Evolutionary conservation across 2,329 filamentous ascomycete genomes (phyloP).

Genomic region (Didymella segeticola): DNA sequence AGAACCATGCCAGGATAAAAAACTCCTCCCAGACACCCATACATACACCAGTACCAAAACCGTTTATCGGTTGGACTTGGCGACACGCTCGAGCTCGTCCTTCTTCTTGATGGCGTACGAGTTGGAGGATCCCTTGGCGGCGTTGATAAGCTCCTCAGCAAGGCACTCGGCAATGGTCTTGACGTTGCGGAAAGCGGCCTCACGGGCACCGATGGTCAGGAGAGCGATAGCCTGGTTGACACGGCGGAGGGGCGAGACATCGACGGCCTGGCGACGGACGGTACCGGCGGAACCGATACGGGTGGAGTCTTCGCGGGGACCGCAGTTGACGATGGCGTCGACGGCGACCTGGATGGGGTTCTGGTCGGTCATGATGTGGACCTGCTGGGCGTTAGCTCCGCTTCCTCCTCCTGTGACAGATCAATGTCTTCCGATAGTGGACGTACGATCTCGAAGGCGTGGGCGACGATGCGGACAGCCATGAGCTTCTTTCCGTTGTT

Average conservation of each 20-base stretch:
- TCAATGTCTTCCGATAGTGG: not conserved
- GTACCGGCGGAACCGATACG: conserved; percentile 99
- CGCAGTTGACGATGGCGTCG: conserved; percentile 99
- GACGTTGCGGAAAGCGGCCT: conserved; percentile 99
- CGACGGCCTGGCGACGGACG: conserved; percentile 99
- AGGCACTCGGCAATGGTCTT: conserved; percentile 99
- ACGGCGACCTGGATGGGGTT: conserved; percentile 99
- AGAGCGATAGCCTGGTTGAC: conserved; percentile 99
- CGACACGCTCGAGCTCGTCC: conserved; percentile 99
- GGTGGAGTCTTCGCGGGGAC: conserved; percentile 99
- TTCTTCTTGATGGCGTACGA: conserved; percentile 99
- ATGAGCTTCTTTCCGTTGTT: conserved; percentile 99
- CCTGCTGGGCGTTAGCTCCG: conserved; percentile 60
- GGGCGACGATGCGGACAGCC: conserved; percentile 98
- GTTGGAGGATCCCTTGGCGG: conserved; percentile 99
- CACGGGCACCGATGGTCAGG: conserved; percentile 97
- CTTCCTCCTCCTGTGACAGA: not conserved
- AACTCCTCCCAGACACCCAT: conserved; percentile 46
- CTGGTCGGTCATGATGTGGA: conserved; percentile 99
- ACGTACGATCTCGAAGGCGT: conserved; percentile 99
- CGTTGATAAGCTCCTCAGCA: conserved; percentile 99
- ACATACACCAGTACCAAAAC: conserved; percentile 29
- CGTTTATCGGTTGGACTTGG: conserved; percentile 99
- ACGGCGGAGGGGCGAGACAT: conserved; percentile 98
- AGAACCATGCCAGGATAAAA: conserved; percentile 41